A percentile compares a stretch with the other conserved stretches of the same genome.
These are phyloP conservation scores for Micromonas pusilla DNA, from an alignment of 139 green algal genomes.

Conservation along the genomic window DNA sequence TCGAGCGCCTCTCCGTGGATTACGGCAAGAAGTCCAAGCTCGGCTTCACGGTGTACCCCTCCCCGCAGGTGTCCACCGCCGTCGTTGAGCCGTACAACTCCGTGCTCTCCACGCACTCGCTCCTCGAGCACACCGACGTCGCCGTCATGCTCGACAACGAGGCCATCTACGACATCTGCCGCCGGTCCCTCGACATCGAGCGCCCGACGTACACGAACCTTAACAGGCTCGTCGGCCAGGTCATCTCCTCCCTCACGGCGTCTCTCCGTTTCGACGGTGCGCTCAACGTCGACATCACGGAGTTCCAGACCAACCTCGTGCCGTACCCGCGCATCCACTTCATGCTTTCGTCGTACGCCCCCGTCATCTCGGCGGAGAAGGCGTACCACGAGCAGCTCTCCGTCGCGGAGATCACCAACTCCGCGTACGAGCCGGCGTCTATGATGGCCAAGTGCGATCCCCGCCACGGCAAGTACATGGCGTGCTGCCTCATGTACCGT, in stretches of 20 bases:
- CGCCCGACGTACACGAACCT: slow-evolving; percentile 59
- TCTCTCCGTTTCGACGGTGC: slow-evolving; percentile 54
- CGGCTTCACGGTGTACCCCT: slow-evolving; percentile 57
- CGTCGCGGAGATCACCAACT: slow-evolving; percentile 52
- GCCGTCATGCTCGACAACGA: slow-evolving; percentile 55
- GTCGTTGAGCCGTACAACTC: slow-evolving; percentile 60
- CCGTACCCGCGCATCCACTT: slow-evolving; percentile 58
- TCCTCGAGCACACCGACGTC: slow-evolving; percentile 56
- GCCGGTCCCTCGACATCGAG: slow-evolving; percentile 49
- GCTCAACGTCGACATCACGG: slow-evolving; percentile 53
- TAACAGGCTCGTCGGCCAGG: slow-evolving; percentile 50
- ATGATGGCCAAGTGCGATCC: slow-evolving; percentile 59
- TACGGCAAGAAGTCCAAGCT: slow-evolving; percentile 99
- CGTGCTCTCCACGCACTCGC: slow-evolving; percentile 51
- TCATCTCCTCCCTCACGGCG: slow-evolving; percentile 55
- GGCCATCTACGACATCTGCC: slow-evolving; percentile 57
- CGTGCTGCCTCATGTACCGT: slow-evolving; percentile 99
- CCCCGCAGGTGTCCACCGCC: slow-evolving; percentile 49
- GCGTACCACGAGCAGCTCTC: slow-evolving; percentile 53
- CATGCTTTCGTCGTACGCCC: slow-evolving; percentile 54
- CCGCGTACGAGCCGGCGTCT: slow-evolving; percentile 46
- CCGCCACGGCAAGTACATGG: slow-evolving; percentile 89
- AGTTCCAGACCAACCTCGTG: slow-evolving; percentile 62
- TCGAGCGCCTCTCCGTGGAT: slow-evolving; percentile 80
- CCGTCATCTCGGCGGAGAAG: slow-evolving; percentile 54